A percentile compares a stretch with the other conserved stretches of the same genome.
phyloP scores from a whole-genome alignment of 345 rosid genomes.

The Citrus glauca region DNA sequence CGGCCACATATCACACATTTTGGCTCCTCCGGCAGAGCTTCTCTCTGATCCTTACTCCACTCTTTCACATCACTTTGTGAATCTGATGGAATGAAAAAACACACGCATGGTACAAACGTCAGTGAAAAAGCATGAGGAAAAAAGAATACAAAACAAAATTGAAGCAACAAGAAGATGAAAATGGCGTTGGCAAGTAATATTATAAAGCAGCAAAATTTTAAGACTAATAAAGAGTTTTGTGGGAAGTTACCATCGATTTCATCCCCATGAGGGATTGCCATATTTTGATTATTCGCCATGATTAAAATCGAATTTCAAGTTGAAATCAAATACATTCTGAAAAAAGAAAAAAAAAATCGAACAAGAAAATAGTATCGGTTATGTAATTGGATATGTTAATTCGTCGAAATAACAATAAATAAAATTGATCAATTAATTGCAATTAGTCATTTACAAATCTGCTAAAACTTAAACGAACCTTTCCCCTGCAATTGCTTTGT shows the following conservation, averaged over 20 bases:
- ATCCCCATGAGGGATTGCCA: background rate
- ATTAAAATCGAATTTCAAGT: background rate
- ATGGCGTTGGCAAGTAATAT: background rate
- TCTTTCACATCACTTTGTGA: constrained; percentile 48
- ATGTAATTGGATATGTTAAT: background rate
- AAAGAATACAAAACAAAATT: background rate
- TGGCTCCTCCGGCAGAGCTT: constrained; percentile 64
- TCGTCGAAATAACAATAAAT: background rate
- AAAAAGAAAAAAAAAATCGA: background rate
- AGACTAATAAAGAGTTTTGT: background rate
- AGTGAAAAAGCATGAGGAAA: no score
- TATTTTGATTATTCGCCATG: background rate
- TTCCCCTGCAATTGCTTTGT: background rate
- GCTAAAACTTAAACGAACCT: background rate
- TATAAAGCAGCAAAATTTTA: background rate
- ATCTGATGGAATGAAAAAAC: constrained; percentile 9
- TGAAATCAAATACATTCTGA: background rate
- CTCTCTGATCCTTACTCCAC: constrained; percentile 66
- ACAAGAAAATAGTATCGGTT: background rate
- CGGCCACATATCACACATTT: constrained; percentile 70
- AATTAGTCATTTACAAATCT: background rate
- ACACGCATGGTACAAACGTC: background rate
- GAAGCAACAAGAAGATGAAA: background rate
- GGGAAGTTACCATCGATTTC: background rate
- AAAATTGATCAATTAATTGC: background rate